Evolutionary conservation across 257 asterid species (phyloP).

Genomic region (Penstemon barbatus): DNA sequence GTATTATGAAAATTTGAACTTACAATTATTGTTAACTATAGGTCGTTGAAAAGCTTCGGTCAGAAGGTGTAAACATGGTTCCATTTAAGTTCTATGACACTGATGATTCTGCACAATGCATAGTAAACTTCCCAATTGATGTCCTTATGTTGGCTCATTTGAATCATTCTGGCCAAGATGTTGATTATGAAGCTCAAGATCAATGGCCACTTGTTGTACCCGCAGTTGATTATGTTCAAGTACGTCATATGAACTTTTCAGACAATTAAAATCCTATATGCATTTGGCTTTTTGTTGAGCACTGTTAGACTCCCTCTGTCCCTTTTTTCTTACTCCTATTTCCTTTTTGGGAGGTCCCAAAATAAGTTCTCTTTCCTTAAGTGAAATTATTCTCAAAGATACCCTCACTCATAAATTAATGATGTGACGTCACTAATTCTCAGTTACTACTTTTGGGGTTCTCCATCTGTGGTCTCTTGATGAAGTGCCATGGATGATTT

Average conservation of each 20-base stretch:
- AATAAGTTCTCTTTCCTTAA: too few species aligned
- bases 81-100: slow-evolving; percentile 79
- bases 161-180: slow-evolving; percentile 77
- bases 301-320: not conserved
- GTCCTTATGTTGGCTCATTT: slow-evolving; percentile 92
- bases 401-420: too few species aligned
- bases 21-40: slow-evolving; percentile 20
- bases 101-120: slow-evolving; percentile 85
- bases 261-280: not conserved
- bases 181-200: slow-evolving; percentile 86
- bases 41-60: slow-evolving; percentile 73
- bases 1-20: not conserved
- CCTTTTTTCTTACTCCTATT: too few species aligned
- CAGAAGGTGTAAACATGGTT: slow-evolving; percentile 75
- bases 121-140: slow-evolving; percentile 87
- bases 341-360: too few species aligned
- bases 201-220: slow-evolving; percentile 96
- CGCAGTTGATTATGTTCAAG: slow-evolving; percentile 92
- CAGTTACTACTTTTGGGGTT: too few species aligned
- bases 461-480: too few species aligned
- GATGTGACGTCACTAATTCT: too few species aligned
- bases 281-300: too few species aligned
- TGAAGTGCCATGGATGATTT: too few species aligned
- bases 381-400: too few species aligned
- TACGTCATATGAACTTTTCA: slow-evolving; percentile 23